Percentiles rank a stretch among this genome's conserved stretches.
Evolutionary conservation across 768 basidiomycete species (phyloP).

Genomic region (Agaricus subrufescens): DNA sequence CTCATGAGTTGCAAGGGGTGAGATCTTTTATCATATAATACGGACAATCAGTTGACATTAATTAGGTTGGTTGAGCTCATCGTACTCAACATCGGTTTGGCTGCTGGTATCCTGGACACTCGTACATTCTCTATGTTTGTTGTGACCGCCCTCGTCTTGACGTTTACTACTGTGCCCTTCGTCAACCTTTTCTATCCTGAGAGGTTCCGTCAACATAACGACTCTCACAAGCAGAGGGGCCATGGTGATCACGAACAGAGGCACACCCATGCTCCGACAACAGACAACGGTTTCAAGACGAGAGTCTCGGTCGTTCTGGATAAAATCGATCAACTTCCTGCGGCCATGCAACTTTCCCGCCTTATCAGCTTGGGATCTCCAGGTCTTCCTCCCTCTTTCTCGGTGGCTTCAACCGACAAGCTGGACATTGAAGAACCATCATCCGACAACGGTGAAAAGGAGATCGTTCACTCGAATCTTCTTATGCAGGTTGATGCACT

Average conservation of each 20-base stretch:
- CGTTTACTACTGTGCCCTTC: constrained; percentile 82
- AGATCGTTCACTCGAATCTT: constrained; percentile 1
- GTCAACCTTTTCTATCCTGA: constrained; percentile 74
- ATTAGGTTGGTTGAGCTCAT: constrained; percentile 78
- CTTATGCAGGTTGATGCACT: constrained; percentile 63
- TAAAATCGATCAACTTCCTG: constrained; percentile 74
- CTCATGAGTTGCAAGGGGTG: constrained; percentile 92
- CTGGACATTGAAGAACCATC: constrained; percentile 1
- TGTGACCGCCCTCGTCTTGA: constrained; percentile 69
- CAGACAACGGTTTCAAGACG: constrained; percentile 42
- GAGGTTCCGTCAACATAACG: constrained; percentile 37
- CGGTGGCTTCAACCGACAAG: constrained; percentile 24
- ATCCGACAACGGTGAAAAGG: neutral
- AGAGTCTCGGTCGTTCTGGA: constrained; percentile 75
- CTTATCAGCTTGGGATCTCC: constrained; percentile 46
- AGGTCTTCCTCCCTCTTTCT: neutral
- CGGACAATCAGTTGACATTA: neutral
- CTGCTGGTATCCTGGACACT: constrained; percentile 56
- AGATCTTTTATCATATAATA: constrained; percentile 15
- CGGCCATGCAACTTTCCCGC: constrained; percentile 77
- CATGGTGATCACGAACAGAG: neutral
- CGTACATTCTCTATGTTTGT: constrained; percentile 90
- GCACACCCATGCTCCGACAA: constrained; percentile 11
- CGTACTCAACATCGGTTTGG: constrained; percentile 83
- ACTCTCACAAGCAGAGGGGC: neutral